Evolutionary conservation across 768 basidiomycete genomes (phyloP).

Genomic region (Leccinum subtestaceum): DNA sequence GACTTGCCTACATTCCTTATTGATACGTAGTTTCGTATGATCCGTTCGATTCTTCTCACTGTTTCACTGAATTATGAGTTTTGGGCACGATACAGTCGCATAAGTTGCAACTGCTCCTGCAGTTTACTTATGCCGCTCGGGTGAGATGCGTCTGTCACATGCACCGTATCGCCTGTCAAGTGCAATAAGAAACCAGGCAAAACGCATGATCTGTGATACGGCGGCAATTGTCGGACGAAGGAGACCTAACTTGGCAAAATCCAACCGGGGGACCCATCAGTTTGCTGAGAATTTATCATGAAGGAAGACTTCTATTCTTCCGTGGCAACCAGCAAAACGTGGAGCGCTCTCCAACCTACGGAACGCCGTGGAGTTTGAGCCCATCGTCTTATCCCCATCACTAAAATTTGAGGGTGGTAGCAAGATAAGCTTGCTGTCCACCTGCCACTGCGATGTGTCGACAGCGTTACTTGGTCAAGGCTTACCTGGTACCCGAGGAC

Average conservation of each 20-base stretch:
- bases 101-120: background rate
- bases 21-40: conserved; percentile 30
- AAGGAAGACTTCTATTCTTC: conserved; percentile 33
- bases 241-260: conserved; percentile 9
- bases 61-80: conserved; percentile 27
- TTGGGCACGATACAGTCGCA: conserved; percentile 7
- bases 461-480: conserved; percentile 19
- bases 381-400: conserved; percentile 20
- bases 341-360: conserved; percentile 18
- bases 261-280: conserved; percentile 13
- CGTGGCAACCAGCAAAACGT: conserved; percentile 31
- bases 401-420: background rate
- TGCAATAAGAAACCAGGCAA: conserved; percentile 2
- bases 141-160: conserved; percentile 12
- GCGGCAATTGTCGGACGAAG: conserved; percentile 21
- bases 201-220: conserved; percentile 4
- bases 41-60: conserved; percentile 20
- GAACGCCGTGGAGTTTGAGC: conserved; percentile 26
- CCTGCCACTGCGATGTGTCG: conserved; percentile 9
- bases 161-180: conserved; percentile 10
- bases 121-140: conserved; percentile 2
- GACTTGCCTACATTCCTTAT: conserved; percentile 33
- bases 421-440: background rate
- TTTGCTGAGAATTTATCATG: conserved; percentile 22
- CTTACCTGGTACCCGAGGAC: conserved; percentile 20